Conservation (phyloP, 1,284 basidiomycete genomes). For the Tilletia indica region DNA sequence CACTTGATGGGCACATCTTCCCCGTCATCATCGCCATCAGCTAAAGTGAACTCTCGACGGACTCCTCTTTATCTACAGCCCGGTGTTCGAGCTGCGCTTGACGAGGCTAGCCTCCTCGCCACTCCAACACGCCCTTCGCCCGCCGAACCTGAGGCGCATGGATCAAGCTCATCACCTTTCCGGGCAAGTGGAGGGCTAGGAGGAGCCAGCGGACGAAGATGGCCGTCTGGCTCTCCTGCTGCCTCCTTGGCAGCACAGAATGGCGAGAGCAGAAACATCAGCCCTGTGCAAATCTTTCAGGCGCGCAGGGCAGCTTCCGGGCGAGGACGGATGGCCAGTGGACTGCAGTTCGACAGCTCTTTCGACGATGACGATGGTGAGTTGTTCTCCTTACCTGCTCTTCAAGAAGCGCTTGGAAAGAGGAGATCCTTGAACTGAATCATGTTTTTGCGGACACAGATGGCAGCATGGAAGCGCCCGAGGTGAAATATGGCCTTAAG, state of each 20-base stretch:
- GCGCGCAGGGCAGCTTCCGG: conserved; percentile 9
- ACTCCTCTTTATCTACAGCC: not conserved
- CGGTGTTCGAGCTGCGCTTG: not conserved
- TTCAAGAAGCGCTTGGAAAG: not conserved
- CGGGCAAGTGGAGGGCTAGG: not conserved
- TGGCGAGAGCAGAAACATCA: not conserved
- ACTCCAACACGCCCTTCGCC: not conserved
- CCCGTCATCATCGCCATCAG: not conserved
- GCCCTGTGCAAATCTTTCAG: conserved; percentile 5
- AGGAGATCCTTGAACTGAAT: not conserved
- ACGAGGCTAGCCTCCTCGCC: not conserved
- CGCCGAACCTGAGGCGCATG: not conserved
- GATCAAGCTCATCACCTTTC: not conserved
- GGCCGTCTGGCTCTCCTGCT: not conserved
- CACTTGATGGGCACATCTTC: not conserved
- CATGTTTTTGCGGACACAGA: not conserved
- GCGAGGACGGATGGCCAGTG: not conserved
- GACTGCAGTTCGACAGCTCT: conserved; percentile 12
- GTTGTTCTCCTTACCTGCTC: not conserved
- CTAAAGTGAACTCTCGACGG: not conserved
- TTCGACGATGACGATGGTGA: conserved; percentile 15
- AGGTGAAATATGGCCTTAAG: conserved; percentile 6
- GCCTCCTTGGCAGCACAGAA: not conserved
- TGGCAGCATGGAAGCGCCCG: not conserved
- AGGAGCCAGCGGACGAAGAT: not conserved